Evolutionary conservation across 1,284 basidiomycete genomes (phyloP), one percentile per base, ranked within the genome.

Genomic region (Leccinum pachyderme): DNA sequence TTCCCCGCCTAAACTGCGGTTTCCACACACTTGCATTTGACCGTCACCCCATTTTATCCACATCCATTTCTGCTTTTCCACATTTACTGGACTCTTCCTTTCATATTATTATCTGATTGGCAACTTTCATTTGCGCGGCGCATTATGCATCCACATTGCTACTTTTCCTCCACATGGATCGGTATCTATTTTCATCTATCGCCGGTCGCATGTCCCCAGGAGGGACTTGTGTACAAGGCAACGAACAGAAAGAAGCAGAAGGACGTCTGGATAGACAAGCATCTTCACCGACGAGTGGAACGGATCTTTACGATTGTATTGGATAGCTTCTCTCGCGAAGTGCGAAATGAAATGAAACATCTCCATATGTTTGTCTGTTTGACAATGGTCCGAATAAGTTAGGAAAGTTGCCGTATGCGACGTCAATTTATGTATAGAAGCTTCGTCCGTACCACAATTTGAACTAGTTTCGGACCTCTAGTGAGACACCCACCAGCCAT

Each of bases 121-220:
- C 61, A 49, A 52, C 44, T 54, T 67, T 11, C 61, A 59, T 53
- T 57, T 54, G 37, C 55, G 55, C 59, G 56, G 54, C 68, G 56
- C 67, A 44, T 55, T 56, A 67, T 71, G 67, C 68, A 66, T 69
- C 39, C 63, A 69, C 69, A 67, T 54, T 54, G 18, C 65, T 63
- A 66, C 59, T 43, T 64, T 39, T 39, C 18, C 22, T 51, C 29
- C 45, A 55, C 62, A 59, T 29, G 63, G 56, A 60, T 64, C 56
- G 59, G 31, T 71, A 71, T 71, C 56, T 67, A 71, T 70, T 67
- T 57, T 68, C 67, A 71, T 58, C 58, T 60, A 70, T 64, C 58
- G 18, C 18, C 18, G 5, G 49, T 41, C 48, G 13, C 37, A 55
- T 12, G 35, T 62, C 69, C 61, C 69, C 69, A 28, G 69, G 69